Evolutionary conservation across 1,284 basidiomycete genomes (phyloP), one percentile per base, ranked within the genome.

Genomic region (Hymenochaete sp.): DNA sequence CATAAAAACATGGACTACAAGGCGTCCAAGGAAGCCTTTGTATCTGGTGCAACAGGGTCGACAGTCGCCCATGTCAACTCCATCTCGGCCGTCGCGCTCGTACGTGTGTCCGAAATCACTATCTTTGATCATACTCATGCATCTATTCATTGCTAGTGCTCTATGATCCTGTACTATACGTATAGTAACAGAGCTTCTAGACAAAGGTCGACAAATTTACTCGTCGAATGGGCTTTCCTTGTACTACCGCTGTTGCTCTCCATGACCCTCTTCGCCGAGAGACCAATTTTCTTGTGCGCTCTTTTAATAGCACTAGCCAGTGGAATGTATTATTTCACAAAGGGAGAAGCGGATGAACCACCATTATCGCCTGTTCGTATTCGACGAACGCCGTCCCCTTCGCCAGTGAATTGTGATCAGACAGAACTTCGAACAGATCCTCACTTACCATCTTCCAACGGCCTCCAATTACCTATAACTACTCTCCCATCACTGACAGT

Each of bases 11-110:
- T 19, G n/a, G 64, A 68, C 55, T 96, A 96, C 72, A 93, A 92
- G 64, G 54, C 71, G 13, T 78, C 75, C 19, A 97, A 97, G 64
- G 87, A 93, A 67, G 80, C 78, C 0, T 98, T 93, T 58, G 86
- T 93, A 38, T 82, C 89, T 13, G 79, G 82, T 36, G 78, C 77
- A 62, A 76, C 73, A 2, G 93, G 93, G 2, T 86, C 86, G 0
- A 79, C 79, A 3, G 69, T 96, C 8, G 64, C 63, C 2, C 79
- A 84, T 57, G 71, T 96, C 57, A 92, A 93, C 59, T 54, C 76
- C 35, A 67, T 95, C 26, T 88, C 81, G 18, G 57, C 75, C 4
- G 79, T 81, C 3, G 82, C 82, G 3, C 58, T 91, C 59, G 87
- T 91, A 54, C 64, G 85, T 68, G 48, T 48, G 13, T 24, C 48